Conservation (phyloP, 2,329 filamentous ascomycete genomes). For the Pseudogymnoascus sp. region DNA sequence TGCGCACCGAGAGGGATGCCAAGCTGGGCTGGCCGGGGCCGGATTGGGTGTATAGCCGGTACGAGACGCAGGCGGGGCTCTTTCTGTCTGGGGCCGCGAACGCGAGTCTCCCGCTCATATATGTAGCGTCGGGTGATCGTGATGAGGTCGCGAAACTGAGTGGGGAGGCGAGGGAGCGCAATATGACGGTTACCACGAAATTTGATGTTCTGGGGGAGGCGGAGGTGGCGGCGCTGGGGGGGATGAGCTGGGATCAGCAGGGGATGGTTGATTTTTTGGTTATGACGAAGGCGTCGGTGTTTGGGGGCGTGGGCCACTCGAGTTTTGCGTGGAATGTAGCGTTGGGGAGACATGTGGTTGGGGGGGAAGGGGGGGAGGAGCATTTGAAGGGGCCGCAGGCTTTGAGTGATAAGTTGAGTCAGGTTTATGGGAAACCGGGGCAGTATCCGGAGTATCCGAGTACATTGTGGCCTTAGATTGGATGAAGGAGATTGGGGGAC, state of each 20-base stretch:
- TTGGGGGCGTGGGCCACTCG: conserved; percentile 12
- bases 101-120: conserved; percentile 12
- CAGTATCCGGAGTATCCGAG: conserved; percentile 19
- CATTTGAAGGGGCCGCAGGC: conserved; percentile 19
- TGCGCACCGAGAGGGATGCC: conserved; percentile 31
- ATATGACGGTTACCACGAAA: conserved; percentile 14
- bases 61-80: conserved; percentile 14
- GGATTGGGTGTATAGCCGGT: conserved; percentile 18
- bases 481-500: neutral
- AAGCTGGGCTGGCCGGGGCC: conserved; percentile 25
- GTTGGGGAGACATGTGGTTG: conserved; percentile 20
- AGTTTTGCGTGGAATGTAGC: conserved; percentile 16
- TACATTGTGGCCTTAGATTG: conserved; percentile 21
- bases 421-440: conserved; percentile 18
- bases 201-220: conserved; percentile 2
- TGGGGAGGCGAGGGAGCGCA: neutral
- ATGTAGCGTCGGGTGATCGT: conserved; percentile 14
- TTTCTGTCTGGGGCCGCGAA: conserved; percentile 9
- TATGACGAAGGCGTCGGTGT: conserved; percentile 10
- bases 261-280: conserved; percentile 15
- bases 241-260: conserved; percentile 14
- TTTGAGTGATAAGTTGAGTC: conserved; percentile 22
- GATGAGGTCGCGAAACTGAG: conserved; percentile 8
- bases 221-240: neutral
- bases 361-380: neutral